These are phyloP conservation scores for Thelonectria rubi DNA, from an alignment of 2,329 filamentous ascomycete species.

Conservation along the genomic window DNA sequence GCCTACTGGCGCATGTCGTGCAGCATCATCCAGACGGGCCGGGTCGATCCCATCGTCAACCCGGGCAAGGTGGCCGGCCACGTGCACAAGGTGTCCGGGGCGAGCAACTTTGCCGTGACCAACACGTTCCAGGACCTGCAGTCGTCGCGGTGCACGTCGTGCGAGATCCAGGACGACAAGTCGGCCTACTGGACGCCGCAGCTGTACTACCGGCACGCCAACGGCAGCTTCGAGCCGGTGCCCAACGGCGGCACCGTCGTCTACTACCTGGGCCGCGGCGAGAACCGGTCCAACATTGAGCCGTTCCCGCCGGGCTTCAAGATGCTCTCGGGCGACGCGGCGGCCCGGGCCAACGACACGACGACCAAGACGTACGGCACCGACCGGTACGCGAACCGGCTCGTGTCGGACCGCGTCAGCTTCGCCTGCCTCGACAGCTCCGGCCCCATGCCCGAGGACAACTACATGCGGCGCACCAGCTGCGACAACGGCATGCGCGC, in stretches of 20 bases:
- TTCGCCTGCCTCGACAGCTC: conserved; percentile 39
- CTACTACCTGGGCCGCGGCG: conserved; percentile 38
- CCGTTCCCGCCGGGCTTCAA: conserved; percentile 37
- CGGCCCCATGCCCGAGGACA: conserved; percentile 30
- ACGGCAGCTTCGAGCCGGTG: conserved; percentile 37
- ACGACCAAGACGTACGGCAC: conserved; percentile 35
- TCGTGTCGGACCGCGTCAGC: conserved; percentile 34
- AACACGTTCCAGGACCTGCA: conserved; percentile 31
- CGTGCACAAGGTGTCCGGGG: conserved; percentile 37
- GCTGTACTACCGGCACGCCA: conserved; percentile 34
- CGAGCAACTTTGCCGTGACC: conserved; percentile 33
- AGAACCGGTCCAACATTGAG: conserved; percentile 36
- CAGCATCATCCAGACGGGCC: conserved; percentile 35
- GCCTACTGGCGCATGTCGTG: conserved; percentile 40
- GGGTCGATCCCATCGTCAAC: conserved; percentile 35
- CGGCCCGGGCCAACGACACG: conserved; percentile 28
- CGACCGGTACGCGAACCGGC: conserved; percentile 23
- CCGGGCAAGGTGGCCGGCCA: conserved; percentile 34
- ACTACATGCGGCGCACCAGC: conserved; percentile 36
- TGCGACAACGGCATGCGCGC: conserved; percentile 39
- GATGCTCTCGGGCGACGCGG: conserved; percentile 34
- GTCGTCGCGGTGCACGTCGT: conserved; percentile 36
- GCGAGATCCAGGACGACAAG: conserved; percentile 37
- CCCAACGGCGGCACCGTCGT: conserved; percentile 36
- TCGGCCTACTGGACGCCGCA: conserved; percentile 40